Percentiles rank a stretch among this genome's conserved stretches.
Conservation (phyloP, 108 stramenopile species). For the Bacterosira constricta region DNA sequence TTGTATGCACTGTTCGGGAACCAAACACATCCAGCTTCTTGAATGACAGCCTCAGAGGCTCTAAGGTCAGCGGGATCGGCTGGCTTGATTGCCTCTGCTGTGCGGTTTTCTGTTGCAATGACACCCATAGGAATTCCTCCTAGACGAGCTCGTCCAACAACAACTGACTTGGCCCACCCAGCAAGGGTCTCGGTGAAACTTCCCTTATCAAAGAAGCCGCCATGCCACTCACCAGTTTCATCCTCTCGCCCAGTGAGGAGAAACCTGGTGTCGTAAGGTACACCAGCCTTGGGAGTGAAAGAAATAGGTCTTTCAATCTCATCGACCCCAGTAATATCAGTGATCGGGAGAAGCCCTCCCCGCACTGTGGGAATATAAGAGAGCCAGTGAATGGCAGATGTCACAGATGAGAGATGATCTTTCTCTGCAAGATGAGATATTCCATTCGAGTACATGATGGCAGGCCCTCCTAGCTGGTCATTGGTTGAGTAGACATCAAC, state of each 20-base stretch:
- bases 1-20: constrained; percentile 99
- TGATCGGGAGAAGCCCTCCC: constrained; percentile 83
- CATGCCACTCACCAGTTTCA: constrained; percentile 79
- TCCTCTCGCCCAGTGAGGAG: constrained; percentile 85
- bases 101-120: constrained; percentile 95
- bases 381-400: constrained; percentile 91
- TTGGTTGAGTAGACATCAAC: constrained; percentile 98
- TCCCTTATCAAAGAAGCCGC: constrained; percentile 97
- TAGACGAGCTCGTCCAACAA: constrained; percentile 95
- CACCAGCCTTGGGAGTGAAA: constrained; percentile 79
- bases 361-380: constrained; percentile 91
- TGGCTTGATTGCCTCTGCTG: constrained; percentile 91
- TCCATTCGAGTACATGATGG: constrained; percentile 98
- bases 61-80: constrained; percentile 98
- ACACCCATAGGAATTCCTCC: constrained; percentile 99
- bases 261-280: constrained; percentile 94
- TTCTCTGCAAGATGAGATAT: constrained; percentile 92
- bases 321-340: constrained; percentile 89
- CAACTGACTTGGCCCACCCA: constrained; percentile 99
- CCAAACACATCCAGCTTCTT: constrained; percentile 99
- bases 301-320: constrained; percentile 89
- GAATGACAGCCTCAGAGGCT: constrained; percentile 90
- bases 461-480: constrained; percentile 97
- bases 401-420: constrained; percentile 92
- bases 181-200: constrained; percentile 96